Conservation (phyloP, 257 asterid genomes). For the Przewalskia tangutica region DNA sequence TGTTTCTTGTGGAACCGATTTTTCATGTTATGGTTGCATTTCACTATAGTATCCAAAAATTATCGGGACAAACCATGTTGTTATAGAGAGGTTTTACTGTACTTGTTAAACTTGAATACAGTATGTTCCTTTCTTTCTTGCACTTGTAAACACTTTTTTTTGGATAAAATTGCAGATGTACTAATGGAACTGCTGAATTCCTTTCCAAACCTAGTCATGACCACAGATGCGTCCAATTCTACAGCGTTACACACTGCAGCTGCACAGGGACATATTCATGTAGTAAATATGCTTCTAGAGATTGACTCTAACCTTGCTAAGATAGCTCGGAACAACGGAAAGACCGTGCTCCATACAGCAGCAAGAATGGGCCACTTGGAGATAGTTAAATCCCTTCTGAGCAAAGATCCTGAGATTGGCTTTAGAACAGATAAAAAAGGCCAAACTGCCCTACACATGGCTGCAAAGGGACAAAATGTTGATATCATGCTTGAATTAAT, state of each 20-base stretch:
- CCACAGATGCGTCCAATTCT: conserved; percentile 71
- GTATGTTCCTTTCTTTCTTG: background rate
- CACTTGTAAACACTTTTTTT: background rate
- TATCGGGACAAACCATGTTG: too few relatives aligned
- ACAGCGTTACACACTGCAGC: conserved; percentile 96
- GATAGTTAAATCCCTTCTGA: conserved; percentile 61
- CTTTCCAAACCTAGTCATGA: conserved; percentile 78
- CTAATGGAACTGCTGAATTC: conserved; percentile 51
- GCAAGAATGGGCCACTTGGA: conserved; percentile 97
- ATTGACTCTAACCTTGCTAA: conserved; percentile 70
- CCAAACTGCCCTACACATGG: conserved; percentile 93
- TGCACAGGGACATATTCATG: conserved; percentile 72
- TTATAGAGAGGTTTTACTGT: too few relatives aligned
- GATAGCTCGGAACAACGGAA: conserved; percentile 86
- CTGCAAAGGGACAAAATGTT: conserved; percentile 79
- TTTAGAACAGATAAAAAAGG: conserved; percentile 81
- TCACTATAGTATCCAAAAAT: too few relatives aligned
- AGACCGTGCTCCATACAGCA: conserved; percentile 84
- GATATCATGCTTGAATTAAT: conserved; percentile 70
- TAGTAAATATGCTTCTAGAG: conserved; percentile 72
- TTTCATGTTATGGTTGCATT: too few relatives aligned
- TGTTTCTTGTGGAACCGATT: too few relatives aligned
- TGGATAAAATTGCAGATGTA: conserved; percentile 47
- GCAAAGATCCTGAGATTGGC: conserved; percentile 63
- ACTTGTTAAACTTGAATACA: background rate